These are phyloP conservation scores for Chenopodium formosanum DNA, from an alignment of 148 eudicot genomes.

Conservation along the genomic window DNA sequence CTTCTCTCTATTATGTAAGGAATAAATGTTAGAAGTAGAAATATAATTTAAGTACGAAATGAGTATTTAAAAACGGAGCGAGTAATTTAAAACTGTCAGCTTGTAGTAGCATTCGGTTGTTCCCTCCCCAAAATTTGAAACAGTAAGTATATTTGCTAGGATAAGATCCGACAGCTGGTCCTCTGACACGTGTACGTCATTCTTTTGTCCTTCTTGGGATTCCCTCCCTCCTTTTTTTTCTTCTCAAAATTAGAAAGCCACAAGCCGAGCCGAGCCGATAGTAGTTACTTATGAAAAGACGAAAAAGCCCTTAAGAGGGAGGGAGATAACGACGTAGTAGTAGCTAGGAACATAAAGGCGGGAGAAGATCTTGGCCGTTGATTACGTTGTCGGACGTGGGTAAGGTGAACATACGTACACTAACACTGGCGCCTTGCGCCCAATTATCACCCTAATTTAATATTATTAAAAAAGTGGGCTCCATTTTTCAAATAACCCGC, in stretches of 20 bases:
- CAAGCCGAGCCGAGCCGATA: not conserved
- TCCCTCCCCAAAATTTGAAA: slow-evolving; percentile 18
- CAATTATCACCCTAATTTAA: slow-evolving; percentile 1
- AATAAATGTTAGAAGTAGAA: no score
- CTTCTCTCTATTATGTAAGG: no score
- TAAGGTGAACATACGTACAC: not conserved
- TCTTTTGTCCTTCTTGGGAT: slow-evolving; percentile 30
- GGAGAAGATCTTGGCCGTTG: slow-evolving; percentile 42
- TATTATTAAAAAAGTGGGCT: slow-evolving; percentile 1
- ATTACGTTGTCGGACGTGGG: slow-evolving; percentile 32
- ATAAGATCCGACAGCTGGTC: slow-evolving; percentile 58
- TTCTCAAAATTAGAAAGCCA: no score
- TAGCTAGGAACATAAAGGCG: slow-evolving; percentile 28
- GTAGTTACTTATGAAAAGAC: not conserved
- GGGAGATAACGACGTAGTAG: not conserved
- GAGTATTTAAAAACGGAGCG: no score
- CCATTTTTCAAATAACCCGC: slow-evolving; percentile 6
- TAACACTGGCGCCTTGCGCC: slow-evolving; percentile 20
- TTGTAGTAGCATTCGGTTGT: not conserved
- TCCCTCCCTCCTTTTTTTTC: not conserved
- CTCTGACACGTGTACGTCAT: slow-evolving; percentile 49
- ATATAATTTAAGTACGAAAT: no score
- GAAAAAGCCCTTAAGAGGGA: not conserved
- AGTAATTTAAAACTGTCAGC: no score
- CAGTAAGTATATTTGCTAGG: slow-evolving; percentile 33